Conservation (phyloP, 257 asterid genomes). For the Penstemon barbatus region DNA sequence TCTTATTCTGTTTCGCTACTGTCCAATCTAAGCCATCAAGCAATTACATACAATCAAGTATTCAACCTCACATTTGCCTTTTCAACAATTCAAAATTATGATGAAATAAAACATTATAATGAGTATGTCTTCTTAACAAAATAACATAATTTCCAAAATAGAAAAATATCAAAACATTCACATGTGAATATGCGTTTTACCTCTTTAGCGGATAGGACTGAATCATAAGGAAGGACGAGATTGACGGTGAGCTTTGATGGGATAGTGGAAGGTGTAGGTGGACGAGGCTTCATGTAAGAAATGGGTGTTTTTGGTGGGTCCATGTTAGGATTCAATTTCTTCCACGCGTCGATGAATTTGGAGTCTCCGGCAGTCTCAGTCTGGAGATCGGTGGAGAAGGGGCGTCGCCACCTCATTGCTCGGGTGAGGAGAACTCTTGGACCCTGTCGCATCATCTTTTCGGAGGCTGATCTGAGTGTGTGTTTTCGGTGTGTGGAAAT, state of each 20-base stretch:
- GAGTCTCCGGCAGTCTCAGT: slow-evolving; percentile 54
- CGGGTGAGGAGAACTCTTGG: slow-evolving; percentile 48
- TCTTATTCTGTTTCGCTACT: too few relatives aligned
- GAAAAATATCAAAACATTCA: too few relatives aligned
- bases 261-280: slow-evolving; percentile 61
- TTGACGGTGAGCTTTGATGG: slow-evolving; percentile 86
- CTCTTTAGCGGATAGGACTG: slow-evolving; percentile 61
- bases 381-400: slow-evolving; percentile 55
- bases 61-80: too few relatives aligned
- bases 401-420: slow-evolving; percentile 61
- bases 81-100: too few relatives aligned
- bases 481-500: too few relatives aligned
- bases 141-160: too few relatives aligned
- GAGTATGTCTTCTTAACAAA: too few relatives aligned
- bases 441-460: slow-evolving; percentile 60
- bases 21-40: too few relatives aligned
- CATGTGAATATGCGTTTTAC: slow-evolving; percentile 27
- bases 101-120: too few relatives aligned
- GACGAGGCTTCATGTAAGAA: slow-evolving; percentile 65
- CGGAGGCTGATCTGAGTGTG: neutral
- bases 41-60: too few relatives aligned
- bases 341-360: slow-evolving; percentile 63
- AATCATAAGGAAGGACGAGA: slow-evolving; percentile 73
- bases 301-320: slow-evolving; percentile 74
- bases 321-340: slow-evolving; percentile 51